Conservation (phyloP, 2,329 filamentous ascomycete species). For the Fusarium sambucinum region DNA sequence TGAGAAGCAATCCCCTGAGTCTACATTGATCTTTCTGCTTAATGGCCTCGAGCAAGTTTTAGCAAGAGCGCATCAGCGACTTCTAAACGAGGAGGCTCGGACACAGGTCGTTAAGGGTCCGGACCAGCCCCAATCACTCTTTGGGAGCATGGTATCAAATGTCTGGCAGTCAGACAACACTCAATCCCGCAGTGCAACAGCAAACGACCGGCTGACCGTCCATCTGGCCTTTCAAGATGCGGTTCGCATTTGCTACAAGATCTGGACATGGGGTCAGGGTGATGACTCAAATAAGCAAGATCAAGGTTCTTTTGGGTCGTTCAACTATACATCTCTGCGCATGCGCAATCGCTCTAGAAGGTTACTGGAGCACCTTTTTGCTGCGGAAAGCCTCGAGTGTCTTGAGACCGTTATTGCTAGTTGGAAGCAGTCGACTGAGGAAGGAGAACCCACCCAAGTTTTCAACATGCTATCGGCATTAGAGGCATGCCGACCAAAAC, state of each 20-base stretch:
- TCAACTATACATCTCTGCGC: slow-evolving; percentile 88
- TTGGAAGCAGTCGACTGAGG: slow-evolving; percentile 72
- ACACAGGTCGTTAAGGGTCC: slow-evolving; percentile 78
- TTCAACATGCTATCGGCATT: slow-evolving; percentile 91
- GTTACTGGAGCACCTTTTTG: slow-evolving; percentile 91
- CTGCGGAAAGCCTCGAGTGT: slow-evolving; percentile 91
- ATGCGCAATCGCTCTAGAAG: slow-evolving; percentile 91
- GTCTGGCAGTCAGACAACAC: slow-evolving; percentile 84
- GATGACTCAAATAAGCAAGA: slow-evolving; percentile 72
- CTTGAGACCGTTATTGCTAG: slow-evolving; percentile 90
- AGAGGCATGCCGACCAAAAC: slow-evolving; percentile 89
- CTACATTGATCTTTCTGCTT: slow-evolving; percentile 85
- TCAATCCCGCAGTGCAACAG: slow-evolving; percentile 84
- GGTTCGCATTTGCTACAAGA: slow-evolving; percentile 88
- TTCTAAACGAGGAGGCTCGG: slow-evolving; percentile 80
- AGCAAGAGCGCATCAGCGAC: slow-evolving; percentile 84
- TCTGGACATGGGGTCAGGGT: slow-evolving; percentile 92
- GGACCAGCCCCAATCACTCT: slow-evolving; percentile 87
- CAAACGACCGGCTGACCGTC: slow-evolving; percentile 93
- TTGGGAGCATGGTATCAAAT: slow-evolving; percentile 93
- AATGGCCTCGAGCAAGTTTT: slow-evolving; percentile 93
- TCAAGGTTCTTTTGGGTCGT: slow-evolving; percentile 78
- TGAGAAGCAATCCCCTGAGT: slow-evolving; percentile 66
- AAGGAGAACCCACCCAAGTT: slow-evolving; percentile 70
- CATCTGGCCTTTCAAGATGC: slow-evolving; percentile 97